A percentile compares a stretch with the other conserved stretches of the same genome.
These are phyloP conservation scores for Xylaria acuta DNA, from an alignment of 495 filamentous ascomycete genomes.

Conservation along the genomic window DNA sequence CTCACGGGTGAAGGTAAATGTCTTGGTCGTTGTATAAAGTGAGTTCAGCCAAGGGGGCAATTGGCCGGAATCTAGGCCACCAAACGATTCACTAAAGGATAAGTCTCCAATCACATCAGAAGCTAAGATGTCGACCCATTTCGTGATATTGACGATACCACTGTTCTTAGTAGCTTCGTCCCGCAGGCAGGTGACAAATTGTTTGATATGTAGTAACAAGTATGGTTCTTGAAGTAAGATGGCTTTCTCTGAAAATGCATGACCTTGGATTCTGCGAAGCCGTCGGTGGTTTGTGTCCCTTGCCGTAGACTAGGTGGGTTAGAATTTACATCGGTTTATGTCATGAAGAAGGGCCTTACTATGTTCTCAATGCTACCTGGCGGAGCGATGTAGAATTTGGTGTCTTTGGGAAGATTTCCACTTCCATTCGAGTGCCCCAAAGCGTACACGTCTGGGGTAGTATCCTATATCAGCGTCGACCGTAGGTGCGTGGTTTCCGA, in stretches of 20 bases:
- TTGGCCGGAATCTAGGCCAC: constrained; percentile 43
- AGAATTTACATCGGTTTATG: background rate
- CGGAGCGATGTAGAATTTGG: background rate
- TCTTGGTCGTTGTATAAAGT: constrained; percentile 32
- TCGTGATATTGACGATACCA: constrained; percentile 39
- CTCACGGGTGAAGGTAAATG: constrained; percentile 22
- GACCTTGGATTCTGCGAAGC: constrained; percentile 9
- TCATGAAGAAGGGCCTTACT: background rate
- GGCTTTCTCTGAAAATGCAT: constrained; percentile 24
- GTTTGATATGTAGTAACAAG: constrained; percentile 33
- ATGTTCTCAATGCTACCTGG: background rate
- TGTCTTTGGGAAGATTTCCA: constrained; percentile 17
- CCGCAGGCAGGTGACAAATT: constrained; percentile 33
- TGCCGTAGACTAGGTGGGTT: constrained; percentile 1
- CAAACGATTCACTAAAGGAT: constrained; percentile 61
- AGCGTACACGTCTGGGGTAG: constrained; percentile 5
- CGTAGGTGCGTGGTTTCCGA: background rate
- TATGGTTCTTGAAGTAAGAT: constrained; percentile 35
- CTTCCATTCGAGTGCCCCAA: too few relatives aligned
- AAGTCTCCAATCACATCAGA: constrained; percentile 67
- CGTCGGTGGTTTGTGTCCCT: constrained; percentile 10
- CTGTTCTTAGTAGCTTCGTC: background rate
- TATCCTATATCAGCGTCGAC: background rate
- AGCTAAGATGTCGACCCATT: constrained; percentile 62
- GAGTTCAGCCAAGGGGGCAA: constrained; percentile 41